Evolutionary conservation across 2,329 filamentous ascomycete genomes (phyloP).

Genomic region (Rhynchosporium graminicola): DNA sequence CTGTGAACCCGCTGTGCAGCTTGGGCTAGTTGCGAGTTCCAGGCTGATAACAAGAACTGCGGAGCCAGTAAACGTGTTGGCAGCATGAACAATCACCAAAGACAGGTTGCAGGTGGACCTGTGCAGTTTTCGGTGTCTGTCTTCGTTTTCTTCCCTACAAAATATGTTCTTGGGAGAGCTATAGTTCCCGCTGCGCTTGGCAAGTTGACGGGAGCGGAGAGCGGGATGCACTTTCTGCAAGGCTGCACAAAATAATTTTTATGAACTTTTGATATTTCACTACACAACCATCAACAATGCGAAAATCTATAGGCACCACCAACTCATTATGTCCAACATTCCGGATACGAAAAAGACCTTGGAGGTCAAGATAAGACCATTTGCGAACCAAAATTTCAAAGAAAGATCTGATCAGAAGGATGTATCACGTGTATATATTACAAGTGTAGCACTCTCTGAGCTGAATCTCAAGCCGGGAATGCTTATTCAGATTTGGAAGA

Average conservation of each 20-base stretch:
- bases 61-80: slow-evolving; percentile 45
- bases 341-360: slow-evolving; percentile 34
- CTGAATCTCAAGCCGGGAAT: slow-evolving; percentile 60
- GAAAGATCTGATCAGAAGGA: slow-evolving; percentile 40
- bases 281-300: slow-evolving; percentile 20
- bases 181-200: slow-evolving; percentile 13
- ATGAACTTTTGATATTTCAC: not conserved
- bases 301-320: slow-evolving; percentile 8
- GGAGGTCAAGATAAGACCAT: slow-evolving; percentile 41
- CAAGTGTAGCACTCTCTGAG: slow-evolving; percentile 49
- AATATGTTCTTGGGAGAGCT: slow-evolving; percentile 2
- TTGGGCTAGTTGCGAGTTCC: slow-evolving; percentile 42
- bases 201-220: slow-evolving; percentile 13
- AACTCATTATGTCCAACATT: slow-evolving; percentile 29
- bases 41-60: slow-evolving; percentile 46
- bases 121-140: slow-evolving; percentile 2
- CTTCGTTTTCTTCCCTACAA: not conserved
- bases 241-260: slow-evolving; percentile 21
- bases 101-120: slow-evolving; percentile 33
- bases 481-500: slow-evolving; percentile 53
- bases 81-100: slow-evolving; percentile 45
- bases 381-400: slow-evolving; percentile 30
- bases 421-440: slow-evolving; percentile 39
- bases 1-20: slow-evolving; percentile 26
- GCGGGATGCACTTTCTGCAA: not conserved